Evolutionary conservation across 2,329 filamentous ascomycete genomes (phyloP), one percentile per base, ranked within the genome.

Genomic region (Xenosphaeropsis pyriputrescens): DNA sequence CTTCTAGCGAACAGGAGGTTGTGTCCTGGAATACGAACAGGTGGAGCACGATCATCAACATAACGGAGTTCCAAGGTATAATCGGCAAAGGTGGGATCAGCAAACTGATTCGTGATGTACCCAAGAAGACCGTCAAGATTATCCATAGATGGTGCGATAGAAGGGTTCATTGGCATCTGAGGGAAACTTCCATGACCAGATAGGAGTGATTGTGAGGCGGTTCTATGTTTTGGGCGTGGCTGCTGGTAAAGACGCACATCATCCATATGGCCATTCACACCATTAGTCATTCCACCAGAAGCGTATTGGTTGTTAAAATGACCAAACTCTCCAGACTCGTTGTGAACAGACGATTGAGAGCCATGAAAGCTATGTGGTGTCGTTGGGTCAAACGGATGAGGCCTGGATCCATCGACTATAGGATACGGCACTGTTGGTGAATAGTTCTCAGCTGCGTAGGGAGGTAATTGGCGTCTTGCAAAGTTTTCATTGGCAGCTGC

Each of bases 341-440:
- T 65, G 13, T 57, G 61, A 5, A 57, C 61, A 2, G 72, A 74
- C 29, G 70, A 64, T 42, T 75, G 73, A 2, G 74, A 77, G 29
- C 67, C 72, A 39, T 75, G 73, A 48, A 73, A 74, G 53, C 72
- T 77, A 43, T 72, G 72, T 4, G 72, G 68, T 2, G 71, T 74
- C 1, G 67, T 64, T 2, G 72, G 68, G 3, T 65, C 67, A 48
- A 70, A 69, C 9, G 45, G 35, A 7, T 38, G 41, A 33, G 46
- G 36, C 11, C 47, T 44, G 29, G 43, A 39, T 34, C 40, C 37
- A 13, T 53, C 50, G 33, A 39, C 34, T 3, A 44, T 46, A 26
- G 41, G 33, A 29, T 50, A 45, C 43, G 58, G 47, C 41, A 47
- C 36, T 40, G 45, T 45, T 40, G 55, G 57, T 14, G 54, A 53